Evolutionary conservation across 73 alveolate species (phyloP).

Genomic region (Tetrahymena elliotti): DNA sequence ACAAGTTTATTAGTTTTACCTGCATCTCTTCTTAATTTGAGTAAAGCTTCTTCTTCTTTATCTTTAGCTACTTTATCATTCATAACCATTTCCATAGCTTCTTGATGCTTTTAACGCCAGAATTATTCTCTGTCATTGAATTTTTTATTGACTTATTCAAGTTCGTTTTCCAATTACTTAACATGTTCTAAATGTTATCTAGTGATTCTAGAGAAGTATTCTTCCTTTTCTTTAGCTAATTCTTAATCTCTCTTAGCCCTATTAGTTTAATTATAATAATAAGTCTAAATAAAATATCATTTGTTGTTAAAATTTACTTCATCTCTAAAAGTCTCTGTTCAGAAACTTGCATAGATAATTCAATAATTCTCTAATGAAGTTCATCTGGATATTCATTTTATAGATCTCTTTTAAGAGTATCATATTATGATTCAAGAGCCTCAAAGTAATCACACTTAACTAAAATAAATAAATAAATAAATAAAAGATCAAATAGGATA

Average conservation of each 20-base stretch:
- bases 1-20: background rate
- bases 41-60: background rate
- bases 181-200: background rate
- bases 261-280: background rate
- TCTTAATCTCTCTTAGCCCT: background rate
- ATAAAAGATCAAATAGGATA: background rate
- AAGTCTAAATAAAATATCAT: background rate
- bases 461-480: background rate
- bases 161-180: background rate
- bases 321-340: background rate
- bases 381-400: background rate
- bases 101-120: background rate
- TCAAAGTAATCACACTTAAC: background rate
- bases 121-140: background rate
- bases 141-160: background rate
- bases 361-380: background rate
- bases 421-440: background rate
- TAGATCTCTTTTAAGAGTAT: background rate
- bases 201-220: background rate
- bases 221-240: background rate
- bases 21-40: background rate
- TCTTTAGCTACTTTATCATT: background rate
- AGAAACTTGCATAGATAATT: background rate
- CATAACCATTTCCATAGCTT: slow-evolving; percentile 1
- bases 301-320: background rate